Percentiles rank a stretch among this genome's conserved stretches.
These are phyloP conservation scores for Saturnispora dispora DNA, from an alignment of 805 yeast species.

Conservation along the genomic window DNA sequence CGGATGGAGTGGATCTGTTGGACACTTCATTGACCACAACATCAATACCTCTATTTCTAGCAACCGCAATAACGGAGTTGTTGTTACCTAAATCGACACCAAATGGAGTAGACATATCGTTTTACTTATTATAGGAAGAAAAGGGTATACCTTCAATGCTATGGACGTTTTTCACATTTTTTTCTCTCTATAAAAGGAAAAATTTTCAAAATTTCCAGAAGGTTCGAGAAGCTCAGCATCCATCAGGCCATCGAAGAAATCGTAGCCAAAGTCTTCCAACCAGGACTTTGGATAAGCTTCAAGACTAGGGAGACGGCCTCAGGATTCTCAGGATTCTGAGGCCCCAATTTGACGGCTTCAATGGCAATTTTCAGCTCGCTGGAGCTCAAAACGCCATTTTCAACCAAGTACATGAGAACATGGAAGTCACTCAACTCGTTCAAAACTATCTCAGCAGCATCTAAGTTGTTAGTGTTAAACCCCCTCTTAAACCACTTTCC, in stretches of 20 bases:
- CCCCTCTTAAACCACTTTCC: slow-evolving; percentile 35
- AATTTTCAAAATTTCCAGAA: neutral
- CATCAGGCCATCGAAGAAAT: slow-evolving; percentile 24
- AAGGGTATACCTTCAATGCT: neutral
- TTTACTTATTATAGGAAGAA: neutral
- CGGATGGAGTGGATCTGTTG: slow-evolving; percentile 87
- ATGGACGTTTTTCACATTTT: slow-evolving; percentile 2
- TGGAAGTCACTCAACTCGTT: slow-evolving; percentile 61
- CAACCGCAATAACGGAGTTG: slow-evolving; percentile 91
- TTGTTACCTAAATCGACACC: slow-evolving; percentile 97
- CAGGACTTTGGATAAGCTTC: slow-evolving; percentile 27
- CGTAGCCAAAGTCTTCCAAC: slow-evolving; percentile 76
- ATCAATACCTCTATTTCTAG: slow-evolving; percentile 97
- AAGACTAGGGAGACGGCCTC: neutral
- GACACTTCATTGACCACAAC: slow-evolving; percentile 97
- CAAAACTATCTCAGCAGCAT: neutral
- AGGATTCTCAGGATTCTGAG: neutral
- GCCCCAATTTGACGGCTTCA: neutral
- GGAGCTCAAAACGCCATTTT: neutral
- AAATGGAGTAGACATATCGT: slow-evolving; percentile 78
- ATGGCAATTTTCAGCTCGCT: neutral
- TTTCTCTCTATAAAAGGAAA: neutral
- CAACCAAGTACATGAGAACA: slow-evolving; percentile 45
- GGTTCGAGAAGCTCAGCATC: slow-evolving; percentile 2
- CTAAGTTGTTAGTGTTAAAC: slow-evolving; percentile 7